Base-by-base conservation (phyloP, 495 filamentous ascomycete genomes). In the Aspergillus sparsus region DNA sequence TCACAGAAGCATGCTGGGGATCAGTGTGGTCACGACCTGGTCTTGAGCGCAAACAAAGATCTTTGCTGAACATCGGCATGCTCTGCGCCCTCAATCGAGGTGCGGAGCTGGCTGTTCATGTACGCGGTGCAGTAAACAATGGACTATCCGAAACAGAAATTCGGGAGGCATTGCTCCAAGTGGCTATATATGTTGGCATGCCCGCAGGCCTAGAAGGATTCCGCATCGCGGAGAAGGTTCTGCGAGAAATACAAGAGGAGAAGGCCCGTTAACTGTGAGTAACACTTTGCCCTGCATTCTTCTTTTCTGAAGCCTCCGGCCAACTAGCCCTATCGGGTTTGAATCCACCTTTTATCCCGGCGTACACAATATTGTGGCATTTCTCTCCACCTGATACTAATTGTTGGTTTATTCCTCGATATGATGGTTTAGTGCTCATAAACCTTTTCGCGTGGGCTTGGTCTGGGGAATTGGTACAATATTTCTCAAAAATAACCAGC, bases 1-100 rank as follows among this genome's bases (percentile, higher is more conserved):
- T 82, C 9, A 82, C 81, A 1, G 78, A 81, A 62, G 74, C 68
- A 53, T 80, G 77, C 69, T 85, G 81, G 82, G 82, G 81, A 11
- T 70, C 72, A 44, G 72, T 77, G 37, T 84, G 82, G 82, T 71
- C 73, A 2, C 77, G 83, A 8, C 79, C 80, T 0, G 82, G 82
- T 0, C 74, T 84, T 6, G 77, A 80, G 39, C 66, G 73, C 49
- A 82, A 84, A 61, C 78, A 83, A 62, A 71, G 82, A 15, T 76
- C 70, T 53, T 66, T 85, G 31, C 69, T 86, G 42, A 55, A 82
- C 65, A 76, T 15, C 3, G 55, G 73, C 49, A 84, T 82, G 72
- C 70, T 85, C 18, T 79, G 74, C 58, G 81, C 82, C 0, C 66
- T 82, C 42, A 83, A 82, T 58, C 68, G 77, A n/a, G 64, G 58